Percentiles rank a stretch among this genome's conserved stretches.
Evolutionary conservation across 345 rosid species (phyloP).

Genomic region (Hibiscus tridactylites): DNA sequence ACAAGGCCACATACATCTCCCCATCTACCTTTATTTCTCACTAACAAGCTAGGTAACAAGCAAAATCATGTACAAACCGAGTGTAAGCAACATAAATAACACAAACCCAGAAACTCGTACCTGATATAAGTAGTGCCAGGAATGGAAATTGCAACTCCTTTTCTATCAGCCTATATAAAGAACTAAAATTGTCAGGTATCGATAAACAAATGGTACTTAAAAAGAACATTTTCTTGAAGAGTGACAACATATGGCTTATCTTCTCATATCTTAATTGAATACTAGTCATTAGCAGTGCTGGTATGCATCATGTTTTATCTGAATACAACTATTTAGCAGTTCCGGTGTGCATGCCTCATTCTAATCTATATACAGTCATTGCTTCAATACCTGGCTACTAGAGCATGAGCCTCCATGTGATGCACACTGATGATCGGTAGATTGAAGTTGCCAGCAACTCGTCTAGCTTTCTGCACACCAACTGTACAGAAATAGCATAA

Average conservation of each 20-base stretch:
- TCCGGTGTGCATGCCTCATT: not conserved
- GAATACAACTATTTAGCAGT: not conserved
- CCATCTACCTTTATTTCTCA: not conserved
- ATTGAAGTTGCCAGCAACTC: conserved; percentile 55
- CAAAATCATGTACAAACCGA: not conserved
- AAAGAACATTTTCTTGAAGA: not conserved
- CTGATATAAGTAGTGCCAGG: conserved; percentile 88
- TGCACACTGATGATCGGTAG: conserved; percentile 80
- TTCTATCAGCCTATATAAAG: conserved; percentile 48
- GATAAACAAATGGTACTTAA: not conserved
- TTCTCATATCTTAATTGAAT: not conserved
- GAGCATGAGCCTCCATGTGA: conserved; percentile 97
- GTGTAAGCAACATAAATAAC: not conserved
- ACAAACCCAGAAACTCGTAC: conserved; percentile 23
- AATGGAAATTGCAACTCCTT: conserved; percentile 81
- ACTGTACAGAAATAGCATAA: conserved; percentile 36
- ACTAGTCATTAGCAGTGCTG: not conserved
- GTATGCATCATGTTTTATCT: not conserved
- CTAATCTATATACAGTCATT: not conserved
- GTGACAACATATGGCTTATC: not conserved
- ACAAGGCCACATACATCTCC: not conserved
- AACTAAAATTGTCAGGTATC: not conserved
- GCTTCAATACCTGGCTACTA: conserved; percentile 64
- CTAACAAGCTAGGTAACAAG: not conserved
- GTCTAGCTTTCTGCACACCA: conserved; percentile 83